Percentiles rank a stretch among this genome's conserved stretches.
phyloP scores from a whole-genome alignment of 495 filamentous ascomycete genomes.

The Friedmanniomyces simplex region DNA sequence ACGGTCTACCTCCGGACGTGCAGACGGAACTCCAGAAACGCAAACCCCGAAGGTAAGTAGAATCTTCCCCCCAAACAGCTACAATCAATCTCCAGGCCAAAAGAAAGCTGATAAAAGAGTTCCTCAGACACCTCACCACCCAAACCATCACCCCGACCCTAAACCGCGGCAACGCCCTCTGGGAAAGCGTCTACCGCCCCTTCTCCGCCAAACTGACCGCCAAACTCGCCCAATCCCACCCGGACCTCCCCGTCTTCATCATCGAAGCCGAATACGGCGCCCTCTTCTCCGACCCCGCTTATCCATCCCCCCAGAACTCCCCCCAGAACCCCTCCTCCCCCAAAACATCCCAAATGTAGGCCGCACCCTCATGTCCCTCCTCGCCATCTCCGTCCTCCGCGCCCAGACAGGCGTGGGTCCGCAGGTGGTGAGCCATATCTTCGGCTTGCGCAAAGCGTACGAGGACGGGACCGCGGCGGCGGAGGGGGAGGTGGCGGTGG shows the following conservation, averaged over 20 bases:
- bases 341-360: constrained; percentile 41
- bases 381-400: constrained; percentile 58
- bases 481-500: constrained; percentile 44
- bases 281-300: constrained; percentile 51
- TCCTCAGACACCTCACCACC: constrained; percentile 24
- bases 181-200: constrained; percentile 63
- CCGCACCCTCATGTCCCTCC: constrained; percentile 52
- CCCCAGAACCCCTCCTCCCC: no score
- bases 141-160: constrained; percentile 44
- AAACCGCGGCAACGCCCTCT: constrained; percentile 49
- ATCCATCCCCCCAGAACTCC: constrained; percentile 22
- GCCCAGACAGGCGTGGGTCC: constrained; percentile 70
- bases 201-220: constrained; percentile 57
- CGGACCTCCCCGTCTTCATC: constrained; percentile 70
- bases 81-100: constrained; percentile 33
- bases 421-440: constrained; percentile 66
- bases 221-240: constrained; percentile 58
- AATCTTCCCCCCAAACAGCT: constrained; percentile 31
- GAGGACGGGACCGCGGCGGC: constrained; percentile 50
- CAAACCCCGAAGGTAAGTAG: constrained; percentile 5
- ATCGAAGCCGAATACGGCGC: constrained; percentile 59
- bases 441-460: constrained; percentile 60
- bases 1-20: constrained; percentile 42
- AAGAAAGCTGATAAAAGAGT: constrained; percentile 28
- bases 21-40: constrained; percentile 13